phyloP scores from a whole-genome alignment of 2,329 filamentous ascomycete species.

The Westerdykella aurantiaca region DNA sequence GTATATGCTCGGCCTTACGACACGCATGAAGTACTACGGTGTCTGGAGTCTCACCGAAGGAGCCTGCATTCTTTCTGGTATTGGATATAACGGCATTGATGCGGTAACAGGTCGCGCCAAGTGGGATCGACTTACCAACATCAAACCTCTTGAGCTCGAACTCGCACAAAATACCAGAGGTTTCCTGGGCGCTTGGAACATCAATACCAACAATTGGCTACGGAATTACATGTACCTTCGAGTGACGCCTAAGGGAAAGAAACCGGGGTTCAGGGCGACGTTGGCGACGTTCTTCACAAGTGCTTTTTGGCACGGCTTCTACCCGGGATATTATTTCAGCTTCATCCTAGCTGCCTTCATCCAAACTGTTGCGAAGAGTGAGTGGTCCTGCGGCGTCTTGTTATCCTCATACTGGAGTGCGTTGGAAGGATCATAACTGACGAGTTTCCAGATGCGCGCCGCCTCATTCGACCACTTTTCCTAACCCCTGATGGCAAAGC shows the following conservation, averaged over 20 bases:
- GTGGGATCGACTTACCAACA: slow-evolving; percentile 88
- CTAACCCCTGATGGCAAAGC: slow-evolving; percentile 64
- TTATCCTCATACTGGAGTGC: background rate
- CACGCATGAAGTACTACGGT: slow-evolving; percentile 91
- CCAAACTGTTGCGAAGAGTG: slow-evolving; percentile 92
- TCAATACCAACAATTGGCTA: slow-evolving; percentile 96
- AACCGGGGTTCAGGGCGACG: slow-evolving; percentile 91
- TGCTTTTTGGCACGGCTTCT: slow-evolving; percentile 97
- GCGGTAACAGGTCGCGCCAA: slow-evolving; percentile 75
- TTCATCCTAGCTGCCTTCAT: slow-evolving; percentile 88
- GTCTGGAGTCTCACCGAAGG: slow-evolving; percentile 93
- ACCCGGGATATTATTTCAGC: slow-evolving; percentile 88
- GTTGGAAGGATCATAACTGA: slow-evolving; percentile 2
- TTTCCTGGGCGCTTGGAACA: slow-evolving; percentile 92
- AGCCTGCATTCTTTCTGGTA: slow-evolving; percentile 84
- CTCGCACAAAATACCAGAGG: slow-evolving; percentile 87
- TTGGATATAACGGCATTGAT: slow-evolving; percentile 93
- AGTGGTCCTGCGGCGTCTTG: slow-evolving; percentile 32
- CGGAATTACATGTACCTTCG: slow-evolving; percentile 93
- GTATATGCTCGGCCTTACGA: slow-evolving; percentile 76
- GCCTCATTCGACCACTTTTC: slow-evolving; percentile 88
- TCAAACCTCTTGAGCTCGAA: slow-evolving; percentile 80
- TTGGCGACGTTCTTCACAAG: slow-evolving; percentile 91
- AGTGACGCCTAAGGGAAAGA: slow-evolving; percentile 91
- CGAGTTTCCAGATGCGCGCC: slow-evolving; percentile 65